Evolutionary conservation across 768 basidiomycete species (phyloP).

Genomic region (Termitomyces sp.): DNA sequence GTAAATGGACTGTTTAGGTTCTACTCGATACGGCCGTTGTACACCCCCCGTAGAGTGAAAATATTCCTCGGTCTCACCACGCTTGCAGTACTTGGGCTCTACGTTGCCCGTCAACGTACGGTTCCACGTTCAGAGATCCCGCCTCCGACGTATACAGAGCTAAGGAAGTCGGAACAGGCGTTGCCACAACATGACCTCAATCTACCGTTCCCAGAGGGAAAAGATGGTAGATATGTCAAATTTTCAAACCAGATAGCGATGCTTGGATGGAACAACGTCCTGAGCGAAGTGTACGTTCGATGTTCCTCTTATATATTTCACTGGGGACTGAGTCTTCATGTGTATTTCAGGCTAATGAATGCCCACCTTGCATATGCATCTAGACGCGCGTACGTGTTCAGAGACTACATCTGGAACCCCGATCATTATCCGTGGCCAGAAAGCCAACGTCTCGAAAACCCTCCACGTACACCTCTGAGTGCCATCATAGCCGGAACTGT

Average conservation of each 20-base stretch:
- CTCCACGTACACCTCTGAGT: conserved; percentile 35
- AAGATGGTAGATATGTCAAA: conserved; percentile 32
- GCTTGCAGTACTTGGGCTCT: not conserved
- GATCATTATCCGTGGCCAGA: conserved; percentile 40
- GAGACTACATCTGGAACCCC: conserved; percentile 37
- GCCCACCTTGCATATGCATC: conserved; percentile 44
- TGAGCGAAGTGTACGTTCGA: conserved; percentile 33
- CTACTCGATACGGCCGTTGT: not conserved
- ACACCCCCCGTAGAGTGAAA: not conserved
- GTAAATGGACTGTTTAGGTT: not conserved
- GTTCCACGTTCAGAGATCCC: conserved; percentile 7
- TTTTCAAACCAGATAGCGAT: conserved; percentile 29
- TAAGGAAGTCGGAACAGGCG: conserved; percentile 26
- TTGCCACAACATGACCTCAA: conserved; percentile 35
- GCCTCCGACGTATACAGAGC: conserved; percentile 25
- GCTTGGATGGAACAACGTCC: conserved; percentile 40
- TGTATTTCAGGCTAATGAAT: conserved; percentile 38
- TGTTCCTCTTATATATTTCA: not conserved
- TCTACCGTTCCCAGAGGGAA: conserved; percentile 35
- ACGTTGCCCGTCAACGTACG: not conserved
- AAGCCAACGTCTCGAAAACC: conserved; percentile 19
- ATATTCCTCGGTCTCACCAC: not conserved
- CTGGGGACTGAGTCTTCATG: not conserved
- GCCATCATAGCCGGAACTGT: conserved; percentile 40
- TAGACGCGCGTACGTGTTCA: conserved; percentile 48